Conservation (phyloP, 768 basidiomycete genomes). For the Lactifluus subvellereus region DNA sequence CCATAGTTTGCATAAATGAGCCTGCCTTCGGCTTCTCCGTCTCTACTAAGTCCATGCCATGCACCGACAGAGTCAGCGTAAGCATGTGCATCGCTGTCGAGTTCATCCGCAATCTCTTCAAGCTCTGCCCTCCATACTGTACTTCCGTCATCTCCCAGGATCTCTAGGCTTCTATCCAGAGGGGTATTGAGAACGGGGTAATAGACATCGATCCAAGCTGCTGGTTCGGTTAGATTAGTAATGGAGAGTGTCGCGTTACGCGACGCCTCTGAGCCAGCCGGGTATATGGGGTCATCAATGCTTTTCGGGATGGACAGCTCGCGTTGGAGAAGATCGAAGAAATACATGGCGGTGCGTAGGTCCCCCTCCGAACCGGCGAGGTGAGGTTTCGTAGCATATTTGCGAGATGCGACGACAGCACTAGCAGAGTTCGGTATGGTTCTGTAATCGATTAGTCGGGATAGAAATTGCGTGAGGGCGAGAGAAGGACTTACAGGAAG, state of each 20-base stretch:
- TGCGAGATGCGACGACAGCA: slow-evolving; percentile 46
- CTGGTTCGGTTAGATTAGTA: slow-evolving; percentile 41
- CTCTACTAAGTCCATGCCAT: slow-evolving; percentile 83
- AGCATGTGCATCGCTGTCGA: slow-evolving; percentile 66
- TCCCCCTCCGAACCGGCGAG: slow-evolving; percentile 55
- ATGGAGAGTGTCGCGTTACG: slow-evolving; percentile 59
- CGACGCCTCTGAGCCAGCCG: slow-evolving; percentile 63
- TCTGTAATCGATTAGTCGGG: slow-evolving; percentile 29
- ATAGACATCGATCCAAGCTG: slow-evolving; percentile 82
- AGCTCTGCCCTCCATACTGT: slow-evolving; percentile 67
- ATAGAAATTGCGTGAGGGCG: neutral
- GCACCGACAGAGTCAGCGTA: slow-evolving; percentile 63
- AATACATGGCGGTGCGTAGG: slow-evolving; percentile 53
- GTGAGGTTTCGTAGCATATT: slow-evolving; percentile 51
- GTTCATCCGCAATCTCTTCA: slow-evolving; percentile 63
- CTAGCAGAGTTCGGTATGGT: slow-evolving; percentile 46
- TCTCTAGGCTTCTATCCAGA: slow-evolving; percentile 58
- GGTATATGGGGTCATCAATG: slow-evolving; percentile 47
- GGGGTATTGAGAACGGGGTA: slow-evolving; percentile 85
- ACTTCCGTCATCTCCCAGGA: slow-evolving; percentile 51
- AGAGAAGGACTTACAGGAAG: slow-evolving; percentile 36
- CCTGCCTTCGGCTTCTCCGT: slow-evolving; percentile 67
- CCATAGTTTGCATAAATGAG: slow-evolving; percentile 81
- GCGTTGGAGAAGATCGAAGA: slow-evolving; percentile 62
- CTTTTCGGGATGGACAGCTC: slow-evolving; percentile 50